These are phyloP conservation scores for Suhomyces yuchorum DNA, from an alignment of 1,139 yeast genomes.

Conservation along the genomic window DNA sequence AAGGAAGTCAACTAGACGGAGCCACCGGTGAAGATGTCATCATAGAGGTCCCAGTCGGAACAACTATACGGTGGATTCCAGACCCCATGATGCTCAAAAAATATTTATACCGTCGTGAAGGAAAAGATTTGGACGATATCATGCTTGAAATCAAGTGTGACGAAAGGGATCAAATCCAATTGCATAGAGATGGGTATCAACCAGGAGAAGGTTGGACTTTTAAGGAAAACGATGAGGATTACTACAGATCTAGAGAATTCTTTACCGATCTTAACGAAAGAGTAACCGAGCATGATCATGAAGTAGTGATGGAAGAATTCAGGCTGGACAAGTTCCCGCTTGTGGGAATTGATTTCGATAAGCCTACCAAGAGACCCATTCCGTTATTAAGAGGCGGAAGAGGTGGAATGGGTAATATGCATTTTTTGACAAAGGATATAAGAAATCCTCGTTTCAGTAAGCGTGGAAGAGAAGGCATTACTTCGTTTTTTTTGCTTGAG, in stretches of 20 bases:
- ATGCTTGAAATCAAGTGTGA: constrained; percentile 28
- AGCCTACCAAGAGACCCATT: constrained; percentile 67
- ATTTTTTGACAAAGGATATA: constrained; percentile 77
- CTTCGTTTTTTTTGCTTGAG: constrained; percentile 73
- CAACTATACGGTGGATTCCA: constrained; percentile 83
- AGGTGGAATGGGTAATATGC: constrained; percentile 97
- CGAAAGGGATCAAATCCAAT: constrained; percentile 50
- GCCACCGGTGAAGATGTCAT: constrained; percentile 75
- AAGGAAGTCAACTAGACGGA: constrained; percentile 80
- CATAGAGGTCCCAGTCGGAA: constrained; percentile 89
- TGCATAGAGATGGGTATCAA: constrained; percentile 55
- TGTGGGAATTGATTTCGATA: constrained; percentile 71
- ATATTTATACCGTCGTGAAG: constrained; percentile 36
- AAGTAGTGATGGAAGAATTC: constrained; percentile 61
- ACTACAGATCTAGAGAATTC: constrained; percentile 63
- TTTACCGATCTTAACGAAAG: constrained; percentile 63
- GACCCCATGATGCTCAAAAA: constrained; percentile 55
- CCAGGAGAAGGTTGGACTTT: constrained; percentile 90
- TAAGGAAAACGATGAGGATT: constrained; percentile 71
- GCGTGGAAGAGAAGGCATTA: constrained; percentile 70
- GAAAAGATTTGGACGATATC: constrained; percentile 29
- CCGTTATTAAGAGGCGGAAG: constrained; percentile 78
- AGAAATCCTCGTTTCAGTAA: constrained; percentile 91
- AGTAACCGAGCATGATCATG: constrained; percentile 65
- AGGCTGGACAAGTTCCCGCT: constrained; percentile 71